Percentiles rank a stretch among this genome's conserved stretches.
These are phyloP conservation scores for Xylariaceae sp. DNA, from an alignment of 2,329 filamentous ascomycete genomes.

Conservation along the genomic window DNA sequence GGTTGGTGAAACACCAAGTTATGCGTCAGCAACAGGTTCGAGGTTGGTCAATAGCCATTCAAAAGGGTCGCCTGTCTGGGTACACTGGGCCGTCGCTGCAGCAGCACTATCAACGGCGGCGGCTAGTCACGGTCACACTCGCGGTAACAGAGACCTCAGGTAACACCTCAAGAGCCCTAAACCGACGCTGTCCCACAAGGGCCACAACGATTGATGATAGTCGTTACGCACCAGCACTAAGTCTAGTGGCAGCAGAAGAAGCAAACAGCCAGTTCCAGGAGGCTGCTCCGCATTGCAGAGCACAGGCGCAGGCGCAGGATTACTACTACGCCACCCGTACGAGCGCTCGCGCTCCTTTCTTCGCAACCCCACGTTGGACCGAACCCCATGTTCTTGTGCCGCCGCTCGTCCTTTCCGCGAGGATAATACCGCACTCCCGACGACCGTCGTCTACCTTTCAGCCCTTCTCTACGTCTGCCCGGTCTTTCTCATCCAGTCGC, in stretches of 20 bases:
- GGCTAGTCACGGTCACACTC: slow-evolving; percentile 9
- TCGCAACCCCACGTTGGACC: slow-evolving; percentile 14
- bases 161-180: slow-evolving; percentile 2
- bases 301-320: slow-evolving; percentile 10
- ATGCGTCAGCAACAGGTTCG: not conserved
- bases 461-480: slow-evolving; percentile 9
- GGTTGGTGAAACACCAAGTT: no score
- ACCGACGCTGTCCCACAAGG: slow-evolving; percentile 4
- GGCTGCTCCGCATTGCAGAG: slow-evolving; percentile 21
- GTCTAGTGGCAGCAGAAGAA: not conserved
- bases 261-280: not conserved
- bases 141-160: slow-evolving; percentile 7
- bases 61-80: not conserved
- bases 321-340: slow-evolving; percentile 18
- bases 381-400: slow-evolving; percentile 8
- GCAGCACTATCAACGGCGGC: slow-evolving; percentile 9
- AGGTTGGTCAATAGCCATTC: not conserved
- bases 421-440: slow-evolving; percentile 5
- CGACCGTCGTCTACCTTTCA: slow-evolving; percentile 2
- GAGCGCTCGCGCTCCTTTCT: slow-evolving; percentile 10
- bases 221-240: slow-evolving; percentile 1
- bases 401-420: slow-evolving; percentile 3
- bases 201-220: slow-evolving; percentile 4
- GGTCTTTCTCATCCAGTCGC: slow-evolving; percentile 43
- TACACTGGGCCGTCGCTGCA: not conserved